Percentiles rank a stretch among this genome's conserved stretches.
Conservation (phyloP, 177 flowering plant species). For the Vitis hybrid region DNA sequence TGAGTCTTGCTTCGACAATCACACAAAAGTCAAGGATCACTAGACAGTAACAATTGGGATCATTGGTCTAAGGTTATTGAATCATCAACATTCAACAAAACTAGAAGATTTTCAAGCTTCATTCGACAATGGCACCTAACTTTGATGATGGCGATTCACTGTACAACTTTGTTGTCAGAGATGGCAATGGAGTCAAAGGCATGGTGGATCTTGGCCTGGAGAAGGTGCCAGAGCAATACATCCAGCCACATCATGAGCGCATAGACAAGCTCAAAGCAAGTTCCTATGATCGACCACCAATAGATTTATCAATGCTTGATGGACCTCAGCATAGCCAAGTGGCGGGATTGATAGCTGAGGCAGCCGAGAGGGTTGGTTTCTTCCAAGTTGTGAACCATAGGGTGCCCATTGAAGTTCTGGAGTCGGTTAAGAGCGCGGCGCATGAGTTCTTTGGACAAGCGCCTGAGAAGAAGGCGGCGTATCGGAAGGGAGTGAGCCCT, state of each 20-base stretch:
- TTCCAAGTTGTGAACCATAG: slow-evolving; percentile 54
- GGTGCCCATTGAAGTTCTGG: slow-evolving; percentile 32
- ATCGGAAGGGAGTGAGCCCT: slow-evolving; percentile 30
- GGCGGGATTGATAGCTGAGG: slow-evolving; percentile 15
- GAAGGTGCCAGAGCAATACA: slow-evolving; percentile 26
- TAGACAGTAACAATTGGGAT: too few relatives aligned
- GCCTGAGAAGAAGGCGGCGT: slow-evolving; percentile 33
- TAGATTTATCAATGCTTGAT: slow-evolving; percentile 35
- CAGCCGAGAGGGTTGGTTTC: slow-evolving; percentile 44
- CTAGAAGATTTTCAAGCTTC: too few relatives aligned
- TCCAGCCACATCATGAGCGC: slow-evolving; percentile 31
- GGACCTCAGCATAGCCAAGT: slow-evolving; percentile 34
- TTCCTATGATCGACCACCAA: slow-evolving; percentile 9
- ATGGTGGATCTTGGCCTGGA: slow-evolving; percentile 28
- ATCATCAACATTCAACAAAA: too few relatives aligned
- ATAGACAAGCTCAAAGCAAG: slow-evolving; percentile 19
- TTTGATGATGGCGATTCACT: slow-evolving; percentile 13
- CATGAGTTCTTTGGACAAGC: slow-evolving; percentile 25
- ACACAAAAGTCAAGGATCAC: too few relatives aligned
- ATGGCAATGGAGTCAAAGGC: slow-evolving; percentile 42
- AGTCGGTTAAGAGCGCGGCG: slow-evolving; percentile 30
- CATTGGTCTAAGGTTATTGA: too few relatives aligned
- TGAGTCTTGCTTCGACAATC: too few relatives aligned
- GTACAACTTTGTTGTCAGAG: slow-evolving; percentile 32
- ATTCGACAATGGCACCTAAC: slow-evolving; percentile 14